Conservation (phyloP, 2,329 filamentous ascomycete genomes). For the Curvularia verruculosa region DNA sequence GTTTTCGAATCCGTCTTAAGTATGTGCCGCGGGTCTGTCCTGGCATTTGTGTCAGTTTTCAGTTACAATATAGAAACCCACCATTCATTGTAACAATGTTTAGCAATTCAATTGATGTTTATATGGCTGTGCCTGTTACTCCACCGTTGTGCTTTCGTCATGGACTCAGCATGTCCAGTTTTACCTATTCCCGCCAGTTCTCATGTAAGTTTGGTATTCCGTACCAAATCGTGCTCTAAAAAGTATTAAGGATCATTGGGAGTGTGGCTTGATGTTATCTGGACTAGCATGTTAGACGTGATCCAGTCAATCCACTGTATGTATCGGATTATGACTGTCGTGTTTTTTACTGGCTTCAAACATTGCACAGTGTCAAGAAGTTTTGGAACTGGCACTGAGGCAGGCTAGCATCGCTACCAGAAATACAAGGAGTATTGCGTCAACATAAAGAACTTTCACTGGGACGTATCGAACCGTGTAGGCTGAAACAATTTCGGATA, state of each 20-base stretch:
- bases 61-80: not conserved
- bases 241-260: not conserved
- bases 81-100: not conserved
- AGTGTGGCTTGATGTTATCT: not conserved
- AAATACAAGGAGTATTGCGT: not conserved
- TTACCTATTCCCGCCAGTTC: not conserved
- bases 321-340: not conserved
- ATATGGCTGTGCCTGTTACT: not conserved
- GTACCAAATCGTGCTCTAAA: not conserved
- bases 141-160: not conserved
- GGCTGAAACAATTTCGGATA: not conserved
- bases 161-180: not conserved
- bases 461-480: not conserved
- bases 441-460: not conserved
- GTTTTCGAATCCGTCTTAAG: not conserved
- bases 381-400: not conserved
- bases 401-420: slow-evolving; percentile 1
- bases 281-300: not conserved
- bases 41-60: not conserved
- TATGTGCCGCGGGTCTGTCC: not conserved
- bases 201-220: not conserved
- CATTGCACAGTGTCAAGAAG: not conserved
- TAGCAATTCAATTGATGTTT: not conserved
- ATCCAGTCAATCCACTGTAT: not conserved
- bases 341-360: not conserved